Evolutionary conservation across 805 yeast genomes (phyloP).

Genomic region (Vanderwaltozyma polyspora): DNA sequence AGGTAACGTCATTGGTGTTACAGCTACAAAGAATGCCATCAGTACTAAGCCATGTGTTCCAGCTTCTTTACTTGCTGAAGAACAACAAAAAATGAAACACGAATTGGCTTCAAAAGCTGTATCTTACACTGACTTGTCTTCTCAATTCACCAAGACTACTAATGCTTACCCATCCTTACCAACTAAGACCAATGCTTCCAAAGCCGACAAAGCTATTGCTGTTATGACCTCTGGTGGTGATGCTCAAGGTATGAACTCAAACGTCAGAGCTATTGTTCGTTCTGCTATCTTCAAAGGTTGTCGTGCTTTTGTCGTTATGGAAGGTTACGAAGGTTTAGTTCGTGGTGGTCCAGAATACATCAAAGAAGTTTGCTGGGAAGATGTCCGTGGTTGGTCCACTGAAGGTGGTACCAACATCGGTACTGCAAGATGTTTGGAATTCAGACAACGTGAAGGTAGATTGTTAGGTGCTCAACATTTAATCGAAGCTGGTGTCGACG

Average conservation of each 20-base stretch:
- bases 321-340: constrained; percentile 65
- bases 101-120: constrained; percentile 12
- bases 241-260: constrained; percentile 72
- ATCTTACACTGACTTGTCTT: constrained; percentile 17
- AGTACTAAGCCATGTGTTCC: constrained; percentile 30
- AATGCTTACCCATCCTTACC: constrained; percentile 17
- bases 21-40: constrained; percentile 47
- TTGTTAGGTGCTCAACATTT: constrained; percentile 51
- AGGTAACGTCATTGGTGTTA: constrained; percentile 73
- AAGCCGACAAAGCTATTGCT: constrained; percentile 39
- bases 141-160: constrained; percentile 9
- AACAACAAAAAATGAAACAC: constrained; percentile 12
- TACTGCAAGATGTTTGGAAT: constrained; percentile 62
- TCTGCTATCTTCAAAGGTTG: constrained; percentile 54
- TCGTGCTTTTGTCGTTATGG: constrained; percentile 54
- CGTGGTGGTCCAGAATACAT: constrained; percentile 45
- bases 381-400: constrained; percentile 58
- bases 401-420: constrained; percentile 72
- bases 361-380: constrained; percentile 57
- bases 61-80: constrained; percentile 3
- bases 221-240: constrained; percentile 78
- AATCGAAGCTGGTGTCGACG: constrained; percentile 63
- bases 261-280: constrained; percentile 60
- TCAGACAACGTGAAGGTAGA: constrained; percentile 56
- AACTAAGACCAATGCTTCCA: background rate